Evolutionary conservation across 2,329 filamentous ascomycete species (phyloP).

Genomic region (Aureobasidium sp.): DNA sequence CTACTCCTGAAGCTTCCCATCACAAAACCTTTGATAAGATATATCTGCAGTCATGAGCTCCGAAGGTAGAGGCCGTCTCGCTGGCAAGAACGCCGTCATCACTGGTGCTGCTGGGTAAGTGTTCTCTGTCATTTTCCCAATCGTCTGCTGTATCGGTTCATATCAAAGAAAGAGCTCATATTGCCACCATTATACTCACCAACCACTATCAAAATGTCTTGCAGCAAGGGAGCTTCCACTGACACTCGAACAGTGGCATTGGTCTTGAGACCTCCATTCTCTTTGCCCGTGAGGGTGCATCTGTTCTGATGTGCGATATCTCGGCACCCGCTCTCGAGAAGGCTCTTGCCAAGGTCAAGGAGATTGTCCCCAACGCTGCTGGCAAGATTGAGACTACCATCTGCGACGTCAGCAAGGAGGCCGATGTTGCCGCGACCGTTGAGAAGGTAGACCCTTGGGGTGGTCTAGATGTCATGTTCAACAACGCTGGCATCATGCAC

Average conservation of each 20-base stretch:
- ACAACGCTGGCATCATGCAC: conserved; percentile 98
- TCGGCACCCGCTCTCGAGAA: conserved; percentile 69
- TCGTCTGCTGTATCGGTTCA: background rate
- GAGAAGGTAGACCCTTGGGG: conserved; percentile 74
- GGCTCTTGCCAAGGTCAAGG: conserved; percentile 65
- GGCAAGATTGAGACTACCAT: conserved; percentile 53
- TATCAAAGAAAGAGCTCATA: background rate
- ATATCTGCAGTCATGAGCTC: conserved; percentile 1
- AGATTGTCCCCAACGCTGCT: conserved; percentile 50
- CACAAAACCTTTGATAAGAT: background rate
- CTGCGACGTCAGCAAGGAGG: conserved; percentile 80
- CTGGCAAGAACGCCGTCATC: conserved; percentile 64
- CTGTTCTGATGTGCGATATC: conserved; percentile 78
- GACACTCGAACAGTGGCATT: conserved; percentile 57
- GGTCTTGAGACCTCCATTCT: conserved; percentile 87
- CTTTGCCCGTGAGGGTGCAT: conserved; percentile 81
- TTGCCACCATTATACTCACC: background rate
- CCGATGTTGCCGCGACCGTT: conserved; percentile 65
- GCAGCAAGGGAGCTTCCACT: background rate
- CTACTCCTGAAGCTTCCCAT: background rate
- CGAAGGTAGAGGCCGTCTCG: conserved; percentile 39
- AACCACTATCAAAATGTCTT: background rate
- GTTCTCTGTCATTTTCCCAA: background rate
- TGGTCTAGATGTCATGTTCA: conserved; percentile 87
- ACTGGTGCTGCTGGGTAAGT: conserved; percentile 79